Base-by-base conservation (phyloP, 129 eudicot species). In the Tagetes erecta region DNA sequence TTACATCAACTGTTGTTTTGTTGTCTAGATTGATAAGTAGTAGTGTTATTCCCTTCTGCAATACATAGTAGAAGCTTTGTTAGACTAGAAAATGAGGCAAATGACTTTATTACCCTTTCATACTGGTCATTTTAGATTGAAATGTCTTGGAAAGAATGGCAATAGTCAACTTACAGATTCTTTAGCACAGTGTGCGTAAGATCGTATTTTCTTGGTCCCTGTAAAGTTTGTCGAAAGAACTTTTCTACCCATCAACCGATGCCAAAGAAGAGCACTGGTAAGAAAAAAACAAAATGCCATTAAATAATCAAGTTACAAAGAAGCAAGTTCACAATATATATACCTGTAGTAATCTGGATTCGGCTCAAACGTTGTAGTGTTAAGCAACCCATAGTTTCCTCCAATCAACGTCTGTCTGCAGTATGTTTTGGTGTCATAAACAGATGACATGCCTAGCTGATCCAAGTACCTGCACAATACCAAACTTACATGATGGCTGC, bases 301-400 rank as follows among this genome's bases (percentile, higher is more conserved):
- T 78, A 74, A n/a, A 38, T 40, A 47, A 71, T 42, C 47, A 73
- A 5, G 51, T 37, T 13, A 30, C 6, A 64, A 51, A 27, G 53
- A 27, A 8, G 46, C 50, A 0, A 33, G 38, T 47, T 44, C 44
- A 47, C 60, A 8, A 56, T 27, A 53, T 45, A 8, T 44, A 62
- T 51, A 91, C 98, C 98, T 87, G 83, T 94, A 94, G 86, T 91
- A 94, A 82, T 94, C 97, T 31, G 99, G 99, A 82, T 94, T 87
- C 2, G 99, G 99, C 6, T 67, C 80, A 58, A 88, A 94, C 9
- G 83, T 90, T 33, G 91, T 83, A 31, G 97, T 91, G 73, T 94
- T 85, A 11, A 94, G 99, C 45, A 94, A 81, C n/a, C 93, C 99
- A 76, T 94, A 94, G 83, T 94, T 94, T 66, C 99, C 99, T 38